These are phyloP conservation scores for Blastomyces emzantsi DNA, from an alignment of 2,329 filamentous ascomycete species.

Conservation along the genomic window DNA sequence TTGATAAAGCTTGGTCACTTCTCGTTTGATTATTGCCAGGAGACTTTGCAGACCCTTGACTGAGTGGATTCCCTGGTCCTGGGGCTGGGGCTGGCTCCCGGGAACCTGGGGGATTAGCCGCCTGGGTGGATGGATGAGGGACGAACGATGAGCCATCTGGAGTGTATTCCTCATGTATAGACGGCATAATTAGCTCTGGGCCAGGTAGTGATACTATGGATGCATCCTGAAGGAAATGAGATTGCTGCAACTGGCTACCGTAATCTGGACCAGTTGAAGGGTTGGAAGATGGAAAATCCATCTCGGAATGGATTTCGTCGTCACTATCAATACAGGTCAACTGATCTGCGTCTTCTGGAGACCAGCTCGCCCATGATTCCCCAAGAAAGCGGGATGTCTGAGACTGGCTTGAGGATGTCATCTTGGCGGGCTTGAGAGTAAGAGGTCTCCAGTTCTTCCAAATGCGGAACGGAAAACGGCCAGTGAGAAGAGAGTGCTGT, in stretches of 20 bases:
- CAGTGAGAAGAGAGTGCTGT: not conserved
- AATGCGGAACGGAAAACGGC: not conserved
- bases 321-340: constrained; percentile 6
- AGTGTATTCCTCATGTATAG: constrained; percentile 7
- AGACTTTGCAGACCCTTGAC: not conserved
- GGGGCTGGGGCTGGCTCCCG: not conserved
- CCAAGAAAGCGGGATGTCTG: not conserved
- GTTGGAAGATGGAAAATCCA: constrained; percentile 8
- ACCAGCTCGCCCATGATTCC: constrained; percentile 10
- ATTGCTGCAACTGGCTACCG: not conserved
- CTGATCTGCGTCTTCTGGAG: constrained; percentile 9
- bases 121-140: not conserved
- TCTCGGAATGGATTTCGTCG: not conserved
- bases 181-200: constrained; percentile 12
- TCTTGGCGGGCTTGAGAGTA: not conserved
- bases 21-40: not conserved
- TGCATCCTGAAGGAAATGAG: not conserved
- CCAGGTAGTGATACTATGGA: constrained; percentile 3
- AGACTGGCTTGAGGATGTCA: constrained; percentile 3
- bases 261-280: constrained; percentile 4
- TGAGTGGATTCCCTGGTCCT: not conserved
- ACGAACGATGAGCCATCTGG: constrained; percentile 9
- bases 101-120: not conserved
- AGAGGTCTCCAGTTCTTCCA: not conserved
- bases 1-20: not conserved